A percentile compares a stretch with the other conserved stretches of the same genome.
Conservation (phyloP, 2,329 filamentous ascomycete species). For the Endothia cerciana region DNA sequence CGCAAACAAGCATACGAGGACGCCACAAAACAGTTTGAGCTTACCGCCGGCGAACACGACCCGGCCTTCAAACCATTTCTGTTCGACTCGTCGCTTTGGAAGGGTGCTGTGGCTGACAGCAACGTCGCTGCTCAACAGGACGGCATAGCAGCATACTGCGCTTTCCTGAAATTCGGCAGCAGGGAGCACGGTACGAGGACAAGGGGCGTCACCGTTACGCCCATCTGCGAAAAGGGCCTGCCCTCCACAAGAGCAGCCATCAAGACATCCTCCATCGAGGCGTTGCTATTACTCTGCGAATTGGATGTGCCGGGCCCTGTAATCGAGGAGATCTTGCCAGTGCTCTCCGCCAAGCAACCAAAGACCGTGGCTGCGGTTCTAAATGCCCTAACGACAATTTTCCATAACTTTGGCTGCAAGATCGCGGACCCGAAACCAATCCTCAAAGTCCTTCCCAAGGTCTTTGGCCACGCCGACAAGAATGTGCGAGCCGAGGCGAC, state of each 20-base stretch:
- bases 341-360: constrained; percentile 84
- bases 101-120: constrained; percentile 87
- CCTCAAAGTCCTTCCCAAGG: constrained; percentile 86
- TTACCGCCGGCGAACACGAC: constrained; percentile 82
- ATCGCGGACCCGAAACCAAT: constrained; percentile 91
- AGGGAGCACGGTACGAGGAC: constrained; percentile 79
- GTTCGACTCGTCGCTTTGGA: constrained; percentile 85
- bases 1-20: constrained; percentile 95
- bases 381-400: constrained; percentile 78
- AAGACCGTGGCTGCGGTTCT: constrained; percentile 79
- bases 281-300: constrained; percentile 86
- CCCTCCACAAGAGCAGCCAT: constrained; percentile 85
- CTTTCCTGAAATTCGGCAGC: constrained; percentile 90
- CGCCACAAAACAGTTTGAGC: constrained; percentile 82
- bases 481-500: constrained; percentile 95
- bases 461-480: constrained; percentile 96
- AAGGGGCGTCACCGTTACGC: constrained; percentile 71
- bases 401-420: constrained; percentile 95
- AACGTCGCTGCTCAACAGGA: constrained; percentile 98
- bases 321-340: constrained; percentile 86
- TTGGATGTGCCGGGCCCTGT: constrained; percentile 83
- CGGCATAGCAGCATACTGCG: constrained; percentile 82
- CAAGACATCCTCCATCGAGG: constrained; percentile 85
- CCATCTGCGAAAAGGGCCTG: constrained; percentile 90
- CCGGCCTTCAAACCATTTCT: constrained; percentile 86